phyloP scores from a whole-genome alignment of 331 rosid species.

The Cydonia oblonga region DNA sequence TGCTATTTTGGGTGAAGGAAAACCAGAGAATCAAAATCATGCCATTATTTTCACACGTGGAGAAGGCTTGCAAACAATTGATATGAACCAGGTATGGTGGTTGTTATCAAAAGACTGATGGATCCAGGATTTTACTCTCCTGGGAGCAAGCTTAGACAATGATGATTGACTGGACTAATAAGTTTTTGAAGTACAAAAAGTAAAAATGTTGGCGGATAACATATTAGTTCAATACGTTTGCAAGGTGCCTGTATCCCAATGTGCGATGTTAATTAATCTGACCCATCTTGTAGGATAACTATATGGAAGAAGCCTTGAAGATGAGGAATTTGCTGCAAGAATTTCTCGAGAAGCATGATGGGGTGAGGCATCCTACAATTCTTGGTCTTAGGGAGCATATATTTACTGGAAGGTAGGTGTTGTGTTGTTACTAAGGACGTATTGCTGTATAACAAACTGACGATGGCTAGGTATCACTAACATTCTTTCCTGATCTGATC shows the following conservation, averaged over 20 bases:
- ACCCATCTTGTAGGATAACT: conserved; percentile 54
- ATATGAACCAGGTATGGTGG: conserved; percentile 85
- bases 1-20: conserved; percentile 94
- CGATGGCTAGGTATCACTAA: conserved; percentile 3
- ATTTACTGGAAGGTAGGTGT: conserved; percentile 80
- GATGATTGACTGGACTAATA: not conserved
- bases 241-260: not conserved
- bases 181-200: not conserved
- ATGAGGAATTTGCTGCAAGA: conserved; percentile 96
- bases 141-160: not conserved
- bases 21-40: conserved; percentile 99
- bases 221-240: not conserved
- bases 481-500: conserved; percentile 20
- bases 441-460: not conserved
- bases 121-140: not conserved
- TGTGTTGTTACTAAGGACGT: not conserved
- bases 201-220: not conserved
- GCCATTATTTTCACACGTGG: conserved; percentile 56
- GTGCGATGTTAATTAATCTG: not conserved
- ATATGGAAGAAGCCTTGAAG: conserved; percentile 98
- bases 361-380: conserved; percentile 78
- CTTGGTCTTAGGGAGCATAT: conserved; percentile 97
- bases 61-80: conserved; percentile 50
- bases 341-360: conserved; percentile 83
- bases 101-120: not conserved